Evolutionary conservation across 768 basidiomycete genomes (phyloP), one percentile per base, ranked within the genome.

Genomic region (Pleurotus cornucopiae): DNA sequence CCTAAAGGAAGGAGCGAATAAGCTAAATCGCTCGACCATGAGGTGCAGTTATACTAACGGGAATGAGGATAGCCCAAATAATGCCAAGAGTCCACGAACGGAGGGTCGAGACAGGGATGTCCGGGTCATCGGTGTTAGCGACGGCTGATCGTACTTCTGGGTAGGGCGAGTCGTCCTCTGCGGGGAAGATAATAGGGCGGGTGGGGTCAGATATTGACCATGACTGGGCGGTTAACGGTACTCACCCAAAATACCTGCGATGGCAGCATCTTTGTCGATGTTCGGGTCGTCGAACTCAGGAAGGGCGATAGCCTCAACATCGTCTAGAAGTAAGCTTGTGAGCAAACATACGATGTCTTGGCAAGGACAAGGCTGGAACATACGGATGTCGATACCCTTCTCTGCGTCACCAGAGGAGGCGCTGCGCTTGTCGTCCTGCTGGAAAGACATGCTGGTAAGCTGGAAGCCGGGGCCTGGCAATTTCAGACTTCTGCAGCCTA

Each of bases 71-170:
- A 4, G 83, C 76, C 76, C 79, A 85, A 13, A 76, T 65, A 23
- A 83, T 51, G 63, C 85, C 85, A 48, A 86, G 69, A 0, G 78
- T 68, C 84, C 85, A 87, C 2, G 80, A 75, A 44, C 85, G 82
- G 26, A 91, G 40, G 37, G 80, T 80, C 25, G 76, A 77, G 4
- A 73, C 77, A 1, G 86, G 86, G 72, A 88, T 87, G 37, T 69
- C 68, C 3, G 78, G 78, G 64, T 89, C 88, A 62, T 90, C 88
- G 30, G 80, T 83, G 67, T 87, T 88, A 16, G 85, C 81, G 6
- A 89, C 88, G 5, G 88, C 87, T 6, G 86, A 83, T 45, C 88
- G 82, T 11, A 90, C 89, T 66, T 93, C 91, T 5, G 88, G 88
- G 65, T 93, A 93, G 3, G 91, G 91, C 2, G 89, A 91, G 66